phyloP scores from a whole-genome alignment of 768 basidiomycete species.

The Xerocomus brunneocitrinus region DNA sequence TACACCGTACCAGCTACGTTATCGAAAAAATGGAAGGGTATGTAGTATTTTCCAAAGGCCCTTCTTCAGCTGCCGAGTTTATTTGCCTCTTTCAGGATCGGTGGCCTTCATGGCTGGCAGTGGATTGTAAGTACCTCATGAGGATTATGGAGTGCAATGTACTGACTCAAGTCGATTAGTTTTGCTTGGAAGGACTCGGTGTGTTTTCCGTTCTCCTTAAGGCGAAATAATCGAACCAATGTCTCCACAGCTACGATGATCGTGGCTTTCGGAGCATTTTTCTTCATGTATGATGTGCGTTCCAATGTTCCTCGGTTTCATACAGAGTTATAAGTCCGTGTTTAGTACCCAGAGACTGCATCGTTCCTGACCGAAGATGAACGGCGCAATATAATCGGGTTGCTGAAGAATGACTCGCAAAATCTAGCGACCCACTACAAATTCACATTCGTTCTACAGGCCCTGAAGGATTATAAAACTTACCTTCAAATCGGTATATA shows the following conservation, averaged over 20 bases:
- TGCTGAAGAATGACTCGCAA: constrained; percentile 43
- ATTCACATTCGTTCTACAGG: constrained; percentile 44
- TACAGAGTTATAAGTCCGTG: background rate
- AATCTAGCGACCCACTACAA: constrained; percentile 44
- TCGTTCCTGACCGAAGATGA: constrained; percentile 48
- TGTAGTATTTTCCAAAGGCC: constrained; percentile 17
- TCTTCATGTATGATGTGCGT: constrained; percentile 51
- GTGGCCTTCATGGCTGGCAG: constrained; percentile 34
- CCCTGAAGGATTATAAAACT: constrained; percentile 44
- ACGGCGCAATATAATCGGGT: constrained; percentile 33
- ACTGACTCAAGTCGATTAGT: constrained; percentile 19
- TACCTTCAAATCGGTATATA: constrained; percentile 34
- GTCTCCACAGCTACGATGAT: constrained; percentile 17
- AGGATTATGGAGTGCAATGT: background rate
- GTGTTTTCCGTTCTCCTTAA: background rate
- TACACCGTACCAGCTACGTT: constrained; percentile 27
- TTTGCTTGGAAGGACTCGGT: constrained; percentile 31
- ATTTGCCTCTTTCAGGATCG: constrained; percentile 12
- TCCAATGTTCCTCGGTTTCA: background rate
- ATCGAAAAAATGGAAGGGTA: constrained; percentile 33
- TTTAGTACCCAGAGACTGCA: constrained; percentile 55
- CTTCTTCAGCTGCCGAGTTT: background rate
- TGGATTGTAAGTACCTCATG: constrained; percentile 31
- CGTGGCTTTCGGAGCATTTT: constrained; percentile 32
- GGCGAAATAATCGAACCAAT: background rate